phyloP scores from a whole-genome alignment of 1,284 basidiomycete species.

The Takashimella koratensis region DNA sequence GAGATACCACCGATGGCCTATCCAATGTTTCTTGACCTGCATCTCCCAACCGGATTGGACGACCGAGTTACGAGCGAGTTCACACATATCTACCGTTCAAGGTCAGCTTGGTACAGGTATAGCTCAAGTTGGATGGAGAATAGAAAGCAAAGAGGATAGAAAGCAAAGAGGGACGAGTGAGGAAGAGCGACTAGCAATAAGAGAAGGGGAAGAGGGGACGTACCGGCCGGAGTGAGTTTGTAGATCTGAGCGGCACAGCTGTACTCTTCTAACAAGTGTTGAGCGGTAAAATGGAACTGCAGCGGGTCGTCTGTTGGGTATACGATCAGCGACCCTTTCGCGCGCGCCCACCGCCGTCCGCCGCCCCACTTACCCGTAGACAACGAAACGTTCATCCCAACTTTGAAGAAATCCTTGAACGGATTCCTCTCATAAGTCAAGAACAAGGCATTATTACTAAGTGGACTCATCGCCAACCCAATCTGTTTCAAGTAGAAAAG shows the following conservation, averaged over 20 bases:
- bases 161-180: too few relatives aligned
- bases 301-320: conserved; percentile 43
- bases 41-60: conserved; percentile 98
- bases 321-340: background rate
- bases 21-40: conserved; percentile 97
- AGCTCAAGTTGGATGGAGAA: too few relatives aligned
- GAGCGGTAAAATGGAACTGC: conserved; percentile 96
- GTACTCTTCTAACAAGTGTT: conserved; percentile 92
- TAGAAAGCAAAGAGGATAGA: too few relatives aligned
- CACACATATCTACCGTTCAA: conserved; percentile 67
- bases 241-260: conserved; percentile 97
- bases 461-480: conserved; percentile 94
- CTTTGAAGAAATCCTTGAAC: conserved; percentile 93
- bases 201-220: background rate
- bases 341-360: background rate
- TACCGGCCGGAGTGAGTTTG: conserved; percentile 64
- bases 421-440: conserved; percentile 94
- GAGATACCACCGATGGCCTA: conserved; percentile 83
- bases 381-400: conserved; percentile 92
- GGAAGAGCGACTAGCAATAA: too few relatives aligned
- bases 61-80: conserved; percentile 94
- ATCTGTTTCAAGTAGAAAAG: conserved; percentile 96
- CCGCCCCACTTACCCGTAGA: conserved; percentile 73
- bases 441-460: conserved; percentile 97
- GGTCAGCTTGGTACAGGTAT: too few relatives aligned